A percentile compares a stretch with the other conserved stretches of the same genome.
phyloP scores from a whole-genome alignment of 164 flowering plant genomes.

The Malania oleifera region DNA sequence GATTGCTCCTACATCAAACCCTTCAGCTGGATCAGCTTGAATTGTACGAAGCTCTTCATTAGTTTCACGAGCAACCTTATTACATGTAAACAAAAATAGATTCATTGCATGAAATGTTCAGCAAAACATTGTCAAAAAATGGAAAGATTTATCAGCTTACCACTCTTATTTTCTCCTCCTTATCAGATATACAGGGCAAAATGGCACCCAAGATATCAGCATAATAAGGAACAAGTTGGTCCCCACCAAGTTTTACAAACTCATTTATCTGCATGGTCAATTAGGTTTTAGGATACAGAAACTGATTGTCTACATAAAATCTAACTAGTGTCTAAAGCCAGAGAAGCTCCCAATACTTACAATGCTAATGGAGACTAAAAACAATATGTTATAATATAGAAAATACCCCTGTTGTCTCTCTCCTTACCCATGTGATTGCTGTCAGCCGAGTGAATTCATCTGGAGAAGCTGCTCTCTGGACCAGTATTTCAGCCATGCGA shows the following conservation, averaged over 20 bases:
- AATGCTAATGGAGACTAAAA: background rate
- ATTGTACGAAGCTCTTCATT: constrained; percentile 89
- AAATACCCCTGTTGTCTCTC: no score
- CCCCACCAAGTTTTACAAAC: constrained; percentile 97
- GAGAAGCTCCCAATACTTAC: constrained; percentile 1
- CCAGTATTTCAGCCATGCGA: constrained; percentile 98
- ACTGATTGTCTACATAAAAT: background rate
- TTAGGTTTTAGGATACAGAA: background rate
- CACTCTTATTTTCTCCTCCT: constrained; percentile 93
- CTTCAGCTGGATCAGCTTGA: constrained; percentile 78
- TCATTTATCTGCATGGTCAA: constrained; percentile 70
- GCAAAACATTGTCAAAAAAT: background rate
- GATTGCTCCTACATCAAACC: constrained; percentile 83
- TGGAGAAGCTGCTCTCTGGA: constrained; percentile 81
- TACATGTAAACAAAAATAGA: background rate
- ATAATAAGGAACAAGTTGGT: constrained; percentile 91
- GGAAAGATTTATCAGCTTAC: constrained; percentile 33
- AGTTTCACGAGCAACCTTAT: constrained; percentile 95
- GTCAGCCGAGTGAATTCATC: constrained; percentile 94
- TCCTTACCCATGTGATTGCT: constrained; percentile 90
- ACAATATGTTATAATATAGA: background rate
- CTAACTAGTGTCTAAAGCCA: background rate
- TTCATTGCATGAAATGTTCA: background rate
- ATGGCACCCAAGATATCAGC: constrained; percentile 92
- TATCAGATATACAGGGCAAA: constrained; percentile 92